Conservation (phyloP, 2,329 filamentous ascomycete species). For the Amphichorda felina region DNA sequence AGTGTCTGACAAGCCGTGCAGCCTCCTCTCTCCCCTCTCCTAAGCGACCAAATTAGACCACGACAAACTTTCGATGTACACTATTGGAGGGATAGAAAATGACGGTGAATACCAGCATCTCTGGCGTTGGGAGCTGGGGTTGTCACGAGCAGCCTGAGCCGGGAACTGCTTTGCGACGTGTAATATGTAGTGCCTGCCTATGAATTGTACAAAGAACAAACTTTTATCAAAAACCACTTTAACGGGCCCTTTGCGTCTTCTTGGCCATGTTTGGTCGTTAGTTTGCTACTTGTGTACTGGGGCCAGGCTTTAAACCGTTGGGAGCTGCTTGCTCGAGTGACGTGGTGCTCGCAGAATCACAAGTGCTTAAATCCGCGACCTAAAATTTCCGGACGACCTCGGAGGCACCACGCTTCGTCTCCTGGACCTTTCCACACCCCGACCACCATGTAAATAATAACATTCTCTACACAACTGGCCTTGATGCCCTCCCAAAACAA, state of each 20-base stretch:
- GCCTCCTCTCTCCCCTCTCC: slow-evolving; percentile 53
- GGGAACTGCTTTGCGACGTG: not conserved
- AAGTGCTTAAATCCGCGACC: too few relatives aligned
- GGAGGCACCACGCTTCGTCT: not conserved
- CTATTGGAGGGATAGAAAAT: not conserved
- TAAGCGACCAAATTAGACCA: slow-evolving; percentile 19
- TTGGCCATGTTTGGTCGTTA: too few relatives aligned
- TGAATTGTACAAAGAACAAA: not conserved
- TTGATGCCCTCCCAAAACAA: slow-evolving; percentile 35
- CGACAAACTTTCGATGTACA: not conserved
- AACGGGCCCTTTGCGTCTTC: too few relatives aligned
- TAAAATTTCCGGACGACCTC: too few relatives aligned
- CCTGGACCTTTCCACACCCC: not conserved
- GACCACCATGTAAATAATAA: not conserved
- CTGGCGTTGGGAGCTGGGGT: not conserved
- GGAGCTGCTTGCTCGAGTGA: too few relatives aligned
- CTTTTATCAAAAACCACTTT: too few relatives aligned
- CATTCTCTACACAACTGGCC: slow-evolving; percentile 4
- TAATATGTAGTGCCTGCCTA: not conserved
- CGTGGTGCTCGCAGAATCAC: too few relatives aligned
- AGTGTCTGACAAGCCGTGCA: slow-evolving; percentile 15
- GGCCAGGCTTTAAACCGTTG: too few relatives aligned
- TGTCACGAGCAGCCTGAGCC: not conserved
- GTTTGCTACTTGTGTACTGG: too few relatives aligned
- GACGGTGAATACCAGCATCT: not conserved